A percentile compares a stretch with the other conserved stretches of the same genome.
Evolutionary conservation across 768 basidiomycete genomes (phyloP).

Genomic region (Glaciozyma martinii): DNA sequence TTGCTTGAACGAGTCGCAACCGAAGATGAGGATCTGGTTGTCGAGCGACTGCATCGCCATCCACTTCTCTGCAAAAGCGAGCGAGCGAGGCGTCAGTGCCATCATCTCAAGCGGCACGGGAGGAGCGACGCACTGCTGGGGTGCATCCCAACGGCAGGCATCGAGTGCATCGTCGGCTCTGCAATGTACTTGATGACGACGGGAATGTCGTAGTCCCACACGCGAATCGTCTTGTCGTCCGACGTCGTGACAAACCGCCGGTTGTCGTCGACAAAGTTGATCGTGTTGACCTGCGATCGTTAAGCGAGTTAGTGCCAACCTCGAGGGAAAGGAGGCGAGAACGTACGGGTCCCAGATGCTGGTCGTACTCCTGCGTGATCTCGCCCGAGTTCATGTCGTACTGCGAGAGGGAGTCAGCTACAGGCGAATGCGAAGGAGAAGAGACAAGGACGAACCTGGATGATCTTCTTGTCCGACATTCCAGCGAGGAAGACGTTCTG

Average conservation of each 20-base stretch:
- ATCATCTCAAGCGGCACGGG: neutral
- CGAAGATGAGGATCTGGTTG: slow-evolving; percentile 95
- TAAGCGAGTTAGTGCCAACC: too few species aligned
- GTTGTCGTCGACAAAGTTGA: slow-evolving; percentile 98
- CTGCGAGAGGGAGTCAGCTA: slow-evolving; percentile 42
- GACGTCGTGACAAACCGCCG: slow-evolving; percentile 95
- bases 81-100: slow-evolving; percentile 1
- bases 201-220: slow-evolving; percentile 97
- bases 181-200: slow-evolving; percentile 99
- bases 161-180: slow-evolving; percentile 98
- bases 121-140: slow-evolving; percentile 66
- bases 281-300: slow-evolving; percentile 55
- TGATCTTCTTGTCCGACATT: slow-evolving; percentile 99
- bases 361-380: slow-evolving; percentile 96
- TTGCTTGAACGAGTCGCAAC: slow-evolving; percentile 95
- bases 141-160: slow-evolving; percentile 94
- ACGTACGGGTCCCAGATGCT: slow-evolving; percentile 87
- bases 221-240: slow-evolving; percentile 97
- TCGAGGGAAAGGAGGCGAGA: neutral
- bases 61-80: slow-evolving; percentile 61
- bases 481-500: slow-evolving; percentile 94
- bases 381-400: slow-evolving; percentile 93
- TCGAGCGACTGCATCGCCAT: slow-evolving; percentile 96
- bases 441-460: slow-evolving; percentile 66
- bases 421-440: slow-evolving; percentile 45